phyloP scores from a whole-genome alignment of 2,329 filamentous ascomycete species.

The Endoconidiophora polonica region DNA sequence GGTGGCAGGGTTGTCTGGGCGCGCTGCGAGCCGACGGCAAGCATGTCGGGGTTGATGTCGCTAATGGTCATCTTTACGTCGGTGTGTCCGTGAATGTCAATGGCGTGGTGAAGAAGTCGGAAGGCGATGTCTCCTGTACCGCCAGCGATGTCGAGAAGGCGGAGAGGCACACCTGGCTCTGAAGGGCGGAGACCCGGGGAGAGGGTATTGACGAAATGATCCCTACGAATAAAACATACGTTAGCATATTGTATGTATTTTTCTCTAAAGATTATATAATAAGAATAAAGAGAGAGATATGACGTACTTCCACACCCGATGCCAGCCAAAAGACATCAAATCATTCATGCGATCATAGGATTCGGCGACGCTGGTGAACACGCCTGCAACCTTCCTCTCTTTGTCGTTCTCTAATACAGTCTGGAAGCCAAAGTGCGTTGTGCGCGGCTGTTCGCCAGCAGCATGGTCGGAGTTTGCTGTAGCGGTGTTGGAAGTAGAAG shows the following conservation, averaged over 20 bases:
- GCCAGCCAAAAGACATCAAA: conserved; percentile 93
- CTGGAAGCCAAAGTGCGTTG: conserved; percentile 80
- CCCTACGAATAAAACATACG: conserved; percentile 25
- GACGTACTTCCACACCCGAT: conserved; percentile 74
- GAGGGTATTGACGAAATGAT: conserved; percentile 82
- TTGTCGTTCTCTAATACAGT: conserved; percentile 71
- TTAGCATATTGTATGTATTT: neutral
- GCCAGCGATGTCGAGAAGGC: conserved; percentile 91
- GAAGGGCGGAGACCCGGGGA: conserved; percentile 54
- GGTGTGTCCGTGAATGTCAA: conserved; percentile 61
- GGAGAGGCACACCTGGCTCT: conserved; percentile 32
- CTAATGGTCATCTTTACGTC: conserved; percentile 70
- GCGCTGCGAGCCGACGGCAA: conserved; percentile 71
- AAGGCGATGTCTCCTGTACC: conserved; percentile 97
- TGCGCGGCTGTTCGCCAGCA: neutral
- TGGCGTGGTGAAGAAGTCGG: conserved; percentile 80
- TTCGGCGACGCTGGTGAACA: conserved; percentile 88
- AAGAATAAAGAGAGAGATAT: neutral
- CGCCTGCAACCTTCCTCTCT: conserved; percentile 52
- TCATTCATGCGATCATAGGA: conserved; percentile 99
- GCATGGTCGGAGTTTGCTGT: conserved; percentile 1
- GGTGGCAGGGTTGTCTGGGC: conserved; percentile 38
- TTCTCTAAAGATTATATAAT: neutral
- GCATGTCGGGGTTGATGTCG: conserved; percentile 94
- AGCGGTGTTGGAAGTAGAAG: neutral